Conservation (phyloP, 345 rosid genomes). For the Syzygium oleosum region DNA sequence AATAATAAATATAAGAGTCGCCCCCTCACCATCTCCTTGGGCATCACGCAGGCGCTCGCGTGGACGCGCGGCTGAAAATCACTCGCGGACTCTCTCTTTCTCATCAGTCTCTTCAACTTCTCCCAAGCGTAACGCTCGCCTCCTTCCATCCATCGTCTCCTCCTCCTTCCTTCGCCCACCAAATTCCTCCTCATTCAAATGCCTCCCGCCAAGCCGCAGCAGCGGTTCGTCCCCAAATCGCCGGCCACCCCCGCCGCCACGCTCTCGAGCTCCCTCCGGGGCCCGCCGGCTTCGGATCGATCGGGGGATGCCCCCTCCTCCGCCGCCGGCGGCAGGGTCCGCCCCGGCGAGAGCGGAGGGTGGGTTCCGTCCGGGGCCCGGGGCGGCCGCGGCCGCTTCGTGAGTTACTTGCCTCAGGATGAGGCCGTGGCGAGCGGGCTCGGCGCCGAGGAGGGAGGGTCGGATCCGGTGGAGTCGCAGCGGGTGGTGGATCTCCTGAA, state of each 20-base stretch:
- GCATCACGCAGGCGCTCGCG: not conserved
- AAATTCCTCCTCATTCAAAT: not conserved
- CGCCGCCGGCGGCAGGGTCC: constrained; percentile 14
- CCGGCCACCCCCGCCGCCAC: constrained; percentile 20
- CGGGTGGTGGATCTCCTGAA: constrained; percentile 88
- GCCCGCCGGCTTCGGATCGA: constrained; percentile 15
- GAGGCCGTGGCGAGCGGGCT: constrained; percentile 90
- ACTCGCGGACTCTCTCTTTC: not conserved
- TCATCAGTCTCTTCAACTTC: not conserved
- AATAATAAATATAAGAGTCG: not conserved
- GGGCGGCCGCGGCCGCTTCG: constrained; percentile 51
- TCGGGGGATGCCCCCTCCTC: constrained; percentile 11
- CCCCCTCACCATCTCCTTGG: not conserved
- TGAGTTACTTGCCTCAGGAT: constrained; percentile 87
- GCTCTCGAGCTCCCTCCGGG: constrained; percentile 58
- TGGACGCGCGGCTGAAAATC: not conserved
- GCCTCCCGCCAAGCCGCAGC: constrained; percentile 25
- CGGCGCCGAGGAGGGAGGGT: constrained; percentile 67
- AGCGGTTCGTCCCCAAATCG: constrained; percentile 44
- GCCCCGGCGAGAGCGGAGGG: constrained; percentile 35
- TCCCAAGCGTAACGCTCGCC: not conserved
- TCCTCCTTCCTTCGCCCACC: not conserved
- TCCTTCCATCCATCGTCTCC: not conserved
- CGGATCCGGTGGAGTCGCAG: constrained; percentile 92
- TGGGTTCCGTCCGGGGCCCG: constrained; percentile 29